Conservation (phyloP, 805 yeast genomes). For the Candida coquimbonensis region DNA sequence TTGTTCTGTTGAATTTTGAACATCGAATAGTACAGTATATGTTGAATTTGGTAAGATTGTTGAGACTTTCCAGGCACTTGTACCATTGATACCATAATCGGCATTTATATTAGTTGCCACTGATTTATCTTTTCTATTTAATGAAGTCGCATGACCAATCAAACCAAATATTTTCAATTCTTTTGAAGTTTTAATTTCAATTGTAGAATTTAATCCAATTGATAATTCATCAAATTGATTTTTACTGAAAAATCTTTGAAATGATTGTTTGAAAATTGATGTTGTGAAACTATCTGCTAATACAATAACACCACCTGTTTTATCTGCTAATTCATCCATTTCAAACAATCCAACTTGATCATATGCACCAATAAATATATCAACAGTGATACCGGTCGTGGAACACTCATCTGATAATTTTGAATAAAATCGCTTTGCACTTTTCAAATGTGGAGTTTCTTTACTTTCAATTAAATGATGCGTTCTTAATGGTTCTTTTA, state of each 20-base stretch:
- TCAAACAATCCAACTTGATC: slow-evolving; percentile 65
- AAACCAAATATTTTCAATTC: slow-evolving; percentile 52
- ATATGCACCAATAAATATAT: slow-evolving; percentile 57
- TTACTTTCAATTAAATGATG: slow-evolving; percentile 53
- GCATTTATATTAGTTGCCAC: slow-evolving; percentile 17
- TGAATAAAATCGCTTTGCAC: slow-evolving; percentile 40
- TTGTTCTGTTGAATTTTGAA: slow-evolving; percentile 20
- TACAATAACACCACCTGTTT: slow-evolving; percentile 58
- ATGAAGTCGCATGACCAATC: slow-evolving; percentile 54
- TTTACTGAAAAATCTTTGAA: slow-evolving; percentile 42
- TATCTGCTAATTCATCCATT: slow-evolving; percentile 51
- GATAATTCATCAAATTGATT: slow-evolving; percentile 32
- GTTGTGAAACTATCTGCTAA: slow-evolving; percentile 62
- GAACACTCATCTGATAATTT: slow-evolving; percentile 42
- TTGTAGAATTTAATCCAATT: slow-evolving; percentile 52
- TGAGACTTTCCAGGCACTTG: slow-evolving; percentile 56
- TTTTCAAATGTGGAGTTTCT: slow-evolving; percentile 33
- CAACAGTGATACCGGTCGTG: slow-evolving; percentile 45
- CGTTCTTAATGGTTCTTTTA: slow-evolving; percentile 60
- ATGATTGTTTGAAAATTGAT: slow-evolving; percentile 61
- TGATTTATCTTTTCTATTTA: slow-evolving; percentile 25
- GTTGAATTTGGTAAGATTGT: slow-evolving; percentile 50
- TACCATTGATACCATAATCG: slow-evolving; percentile 40
- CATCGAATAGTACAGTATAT: slow-evolving; percentile 52
- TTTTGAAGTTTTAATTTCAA: slow-evolving; percentile 45